Conservation (phyloP, 2,329 filamentous ascomycete genomes). For the Fusarium hainanense region DNA sequence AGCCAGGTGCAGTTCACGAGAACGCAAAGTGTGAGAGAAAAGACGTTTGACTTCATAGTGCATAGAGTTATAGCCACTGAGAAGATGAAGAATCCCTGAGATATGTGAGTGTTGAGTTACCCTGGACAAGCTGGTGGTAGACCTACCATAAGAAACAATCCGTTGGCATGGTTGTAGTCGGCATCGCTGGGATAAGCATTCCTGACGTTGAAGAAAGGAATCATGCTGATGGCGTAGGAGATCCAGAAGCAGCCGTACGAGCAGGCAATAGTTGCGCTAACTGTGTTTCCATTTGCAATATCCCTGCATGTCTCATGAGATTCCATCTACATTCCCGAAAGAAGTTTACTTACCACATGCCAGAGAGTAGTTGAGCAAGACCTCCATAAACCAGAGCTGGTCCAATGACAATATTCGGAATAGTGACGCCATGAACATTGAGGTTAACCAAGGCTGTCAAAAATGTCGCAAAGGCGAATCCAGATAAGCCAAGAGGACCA, state of each 20-base stretch:
- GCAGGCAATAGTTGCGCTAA: constrained; percentile 10
- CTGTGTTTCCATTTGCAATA: constrained; percentile 11
- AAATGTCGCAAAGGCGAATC: constrained; percentile 12
- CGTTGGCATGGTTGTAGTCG: constrained; percentile 18
- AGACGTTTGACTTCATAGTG: constrained; percentile 16
- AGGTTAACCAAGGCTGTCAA: constrained; percentile 13
- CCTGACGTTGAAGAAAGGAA: constrained; percentile 8
- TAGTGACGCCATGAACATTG: constrained; percentile 1
- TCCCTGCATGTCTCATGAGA: neutral
- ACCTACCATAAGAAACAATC: neutral
- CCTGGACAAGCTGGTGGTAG: fast-evolving
- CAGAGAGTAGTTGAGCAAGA: constrained; percentile 3
- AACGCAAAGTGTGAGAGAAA: constrained; percentile 15
- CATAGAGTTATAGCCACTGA: constrained; percentile 8
- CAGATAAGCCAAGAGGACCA: constrained; percentile 3
- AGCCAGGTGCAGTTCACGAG: constrained; percentile 18
- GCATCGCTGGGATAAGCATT: constrained; percentile 3
- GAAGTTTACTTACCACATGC: constrained; percentile 2
- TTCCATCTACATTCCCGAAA: fast-evolving
- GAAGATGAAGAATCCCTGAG: constrained; percentile 17
- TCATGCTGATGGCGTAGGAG: constrained; percentile 15
- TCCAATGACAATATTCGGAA: constrained; percentile 8
- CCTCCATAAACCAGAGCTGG: constrained; percentile 12
- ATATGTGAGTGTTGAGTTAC: neutral
- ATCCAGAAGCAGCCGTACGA: constrained; percentile 25